Conservation (phyloP, 2,329 filamentous ascomycete species). For the Peltaster fructicola region DNA sequence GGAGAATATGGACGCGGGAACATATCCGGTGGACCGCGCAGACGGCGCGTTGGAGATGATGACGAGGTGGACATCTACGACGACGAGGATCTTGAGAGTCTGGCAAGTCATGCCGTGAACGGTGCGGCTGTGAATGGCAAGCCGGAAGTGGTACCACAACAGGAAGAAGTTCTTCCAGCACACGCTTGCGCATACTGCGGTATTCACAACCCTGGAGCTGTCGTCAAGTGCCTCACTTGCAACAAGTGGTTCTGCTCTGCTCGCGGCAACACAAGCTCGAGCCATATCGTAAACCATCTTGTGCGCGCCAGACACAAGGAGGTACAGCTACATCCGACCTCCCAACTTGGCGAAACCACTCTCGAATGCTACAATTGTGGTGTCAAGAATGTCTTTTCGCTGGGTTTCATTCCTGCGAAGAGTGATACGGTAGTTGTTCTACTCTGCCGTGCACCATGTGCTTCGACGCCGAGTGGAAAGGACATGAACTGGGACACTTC, state of each 20-base stretch:
- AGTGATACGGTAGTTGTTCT: conserved; percentile 96
- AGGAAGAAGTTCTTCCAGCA: conserved; percentile 66
- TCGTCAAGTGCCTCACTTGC: conserved; percentile 90
- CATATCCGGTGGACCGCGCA: conserved; percentile 40
- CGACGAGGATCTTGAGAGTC: conserved; percentile 53
- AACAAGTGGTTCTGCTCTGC: conserved; percentile 99
- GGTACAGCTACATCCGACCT: conserved; percentile 87
- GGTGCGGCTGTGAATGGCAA: conserved; percentile 53
- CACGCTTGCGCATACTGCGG: conserved; percentile 98
- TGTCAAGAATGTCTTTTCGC: conserved; percentile 95
- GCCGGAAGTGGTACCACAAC: conserved; percentile 39
- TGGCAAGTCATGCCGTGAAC: conserved; percentile 67
- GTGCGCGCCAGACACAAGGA: conserved; percentile 97
- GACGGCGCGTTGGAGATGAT: conserved; percentile 70
- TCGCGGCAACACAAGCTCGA: conserved; percentile 87
- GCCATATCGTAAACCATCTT: conserved; percentile 95
- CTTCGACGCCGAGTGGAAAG: conserved; percentile 84
- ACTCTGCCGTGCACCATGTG: conserved; percentile 89
- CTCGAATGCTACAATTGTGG: conserved; percentile 98
- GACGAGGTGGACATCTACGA: conserved; percentile 71
- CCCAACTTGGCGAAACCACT: conserved; percentile 83
- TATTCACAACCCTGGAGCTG: conserved; percentile 86
- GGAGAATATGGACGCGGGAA: conserved; percentile 38
- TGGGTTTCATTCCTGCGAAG: conserved; percentile 96
- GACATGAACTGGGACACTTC: conserved; percentile 99